A percentile compares a stretch with the other conserved stretches of the same genome.
Conservation (phyloP, 768 basidiomycete species). For the Calocybe cyanea region DNA sequence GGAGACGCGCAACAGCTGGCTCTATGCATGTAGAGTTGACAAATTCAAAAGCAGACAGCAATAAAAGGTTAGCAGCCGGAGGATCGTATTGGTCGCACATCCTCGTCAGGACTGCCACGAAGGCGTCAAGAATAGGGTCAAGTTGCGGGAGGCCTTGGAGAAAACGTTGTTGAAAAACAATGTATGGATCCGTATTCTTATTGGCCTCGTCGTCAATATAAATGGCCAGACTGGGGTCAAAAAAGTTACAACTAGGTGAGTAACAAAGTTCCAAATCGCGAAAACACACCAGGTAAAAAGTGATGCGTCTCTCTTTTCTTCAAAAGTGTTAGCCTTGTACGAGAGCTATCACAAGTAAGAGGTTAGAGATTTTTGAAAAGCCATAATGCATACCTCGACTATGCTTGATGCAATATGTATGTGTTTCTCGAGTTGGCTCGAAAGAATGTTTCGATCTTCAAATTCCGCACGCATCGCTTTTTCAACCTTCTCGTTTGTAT, state of each 20-base stretch:
- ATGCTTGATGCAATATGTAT: conserved; percentile 9
- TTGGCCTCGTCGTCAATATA: conserved; percentile 18
- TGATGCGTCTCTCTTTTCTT: conserved; percentile 14
- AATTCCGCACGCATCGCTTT: conserved; percentile 8
- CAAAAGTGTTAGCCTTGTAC: conserved; percentile 15
- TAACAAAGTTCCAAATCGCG: too few species aligned
- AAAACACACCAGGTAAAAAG: conserved; percentile 18
- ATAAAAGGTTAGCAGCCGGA: conserved; percentile 15
- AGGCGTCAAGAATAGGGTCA: conserved; percentile 15
- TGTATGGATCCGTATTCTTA: conserved; percentile 6
- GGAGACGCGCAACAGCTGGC: conserved; percentile 6
- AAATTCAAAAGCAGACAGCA: conserved; percentile 17
- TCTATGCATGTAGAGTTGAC: conserved; percentile 18
- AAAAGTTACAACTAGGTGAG: neutral
- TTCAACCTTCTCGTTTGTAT: conserved; percentile 6
- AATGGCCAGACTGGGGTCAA: conserved; percentile 14
- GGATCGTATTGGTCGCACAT: conserved; percentile 17
- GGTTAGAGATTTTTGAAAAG: neutral
- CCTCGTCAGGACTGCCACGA: conserved; percentile 6
- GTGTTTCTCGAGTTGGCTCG: conserved; percentile 4
- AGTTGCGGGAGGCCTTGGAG: conserved; percentile 14
- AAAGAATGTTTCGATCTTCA: conserved; percentile 3
- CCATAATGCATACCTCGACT: conserved; percentile 4
- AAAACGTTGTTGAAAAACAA: conserved; percentile 15
- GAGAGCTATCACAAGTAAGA: conserved; percentile 10